Evolutionary conservation across 208 protist genomes (phyloP), one percentile per base, ranked within the genome.

Genomic region (Jaenimonas drosophilae): DNA sequence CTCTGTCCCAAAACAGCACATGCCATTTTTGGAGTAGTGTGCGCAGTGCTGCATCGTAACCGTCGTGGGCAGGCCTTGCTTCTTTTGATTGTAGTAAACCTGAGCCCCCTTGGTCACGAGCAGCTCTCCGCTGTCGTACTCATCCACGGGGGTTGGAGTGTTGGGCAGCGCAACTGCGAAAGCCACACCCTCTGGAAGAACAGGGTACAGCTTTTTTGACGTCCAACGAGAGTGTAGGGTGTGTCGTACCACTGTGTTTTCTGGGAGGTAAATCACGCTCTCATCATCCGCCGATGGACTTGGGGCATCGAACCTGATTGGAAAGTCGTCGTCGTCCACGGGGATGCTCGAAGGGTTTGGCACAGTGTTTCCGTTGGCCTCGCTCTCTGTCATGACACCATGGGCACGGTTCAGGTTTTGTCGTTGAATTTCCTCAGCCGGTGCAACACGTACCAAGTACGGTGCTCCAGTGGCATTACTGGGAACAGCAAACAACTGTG

Each of bases 41-140:
- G 73, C 70, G 39, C 74, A 88, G 69, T 87, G 77, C 54, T 87
- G 77, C 69, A 87, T 77, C 16, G 64, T 81, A 1, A 87, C 59
- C 4, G 55, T 52, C 11, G 70, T 50, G 25, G 64, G 68, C 46
- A 79, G 65, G 44, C 70, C 64, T 12, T 60, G 59, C 25, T 65
- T 50, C 26, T 42, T 48, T 30, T 70, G 69, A 19, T 70, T 69
- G 42, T 79, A 87, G 65, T 87, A 75, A 49, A 82, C 77, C 33
- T 75, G 52, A 11, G 70, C 72, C 4, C 73, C 77, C 9, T 75
- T 72, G 4, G 77, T 87, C 9, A 75, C 66, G 25, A 87, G 72
- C 14, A 87, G 49, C 1, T 62, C 33, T 17, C 54, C 55, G 49
- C 69, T 82, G 46, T 81, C 69, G 54, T 79, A 82, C 21, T 52